A percentile compares a stretch with the other conserved stretches of the same genome.
phyloP scores from a whole-genome alignment of 2,329 filamentous ascomycete genomes.

The Microcyclosporella mali region DNA sequence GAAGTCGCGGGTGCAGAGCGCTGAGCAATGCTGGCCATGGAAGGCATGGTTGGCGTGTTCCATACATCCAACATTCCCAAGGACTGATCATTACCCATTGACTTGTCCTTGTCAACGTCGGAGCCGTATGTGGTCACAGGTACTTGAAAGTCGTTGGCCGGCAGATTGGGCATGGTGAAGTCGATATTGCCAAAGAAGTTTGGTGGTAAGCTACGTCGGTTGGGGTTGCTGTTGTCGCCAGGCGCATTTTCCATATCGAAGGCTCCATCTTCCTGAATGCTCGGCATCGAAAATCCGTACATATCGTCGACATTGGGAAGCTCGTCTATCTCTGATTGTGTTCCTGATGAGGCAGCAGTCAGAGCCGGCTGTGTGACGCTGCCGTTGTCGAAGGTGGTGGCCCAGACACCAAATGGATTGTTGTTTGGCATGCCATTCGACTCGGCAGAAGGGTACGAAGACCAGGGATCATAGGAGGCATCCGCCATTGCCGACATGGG shows the following conservation, averaged over 20 bases:
- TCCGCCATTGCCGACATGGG: constrained; percentile 26
- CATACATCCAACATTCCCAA: constrained; percentile 17
- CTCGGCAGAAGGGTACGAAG: constrained; percentile 24
- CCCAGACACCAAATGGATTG: constrained; percentile 31
- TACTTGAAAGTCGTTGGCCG: constrained; percentile 18
- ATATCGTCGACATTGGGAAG: constrained; percentile 31
- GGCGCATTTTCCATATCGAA: constrained; percentile 11
- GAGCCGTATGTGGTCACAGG: constrained; percentile 7
- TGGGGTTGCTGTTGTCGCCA: constrained; percentile 14
- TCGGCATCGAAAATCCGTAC: constrained; percentile 27
- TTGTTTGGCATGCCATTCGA: constrained; percentile 24
- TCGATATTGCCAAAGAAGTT: constrained; percentile 28
- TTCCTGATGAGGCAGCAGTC: constrained; percentile 35
- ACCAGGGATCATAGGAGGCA: constrained; percentile 27
- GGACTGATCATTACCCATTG: constrained; percentile 6
- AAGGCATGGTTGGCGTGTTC: constrained; percentile 19
- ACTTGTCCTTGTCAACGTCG: constrained; percentile 12
- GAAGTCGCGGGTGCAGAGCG: constrained; percentile 10
- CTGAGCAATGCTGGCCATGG: constrained; percentile 11
- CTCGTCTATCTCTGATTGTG: constrained; percentile 34
- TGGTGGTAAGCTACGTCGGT: constrained; percentile 28
- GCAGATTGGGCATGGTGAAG: constrained; percentile 14
- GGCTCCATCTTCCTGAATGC: constrained; percentile 26
- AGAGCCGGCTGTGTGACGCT: constrained; percentile 31
- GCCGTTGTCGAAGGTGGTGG: constrained; percentile 21